Percentiles rank a stretch among this genome's conserved stretches.
Evolutionary conservation across 2,329 filamentous ascomycete genomes (phyloP).

Genomic region (Trichoderma pleuroti): DNA sequence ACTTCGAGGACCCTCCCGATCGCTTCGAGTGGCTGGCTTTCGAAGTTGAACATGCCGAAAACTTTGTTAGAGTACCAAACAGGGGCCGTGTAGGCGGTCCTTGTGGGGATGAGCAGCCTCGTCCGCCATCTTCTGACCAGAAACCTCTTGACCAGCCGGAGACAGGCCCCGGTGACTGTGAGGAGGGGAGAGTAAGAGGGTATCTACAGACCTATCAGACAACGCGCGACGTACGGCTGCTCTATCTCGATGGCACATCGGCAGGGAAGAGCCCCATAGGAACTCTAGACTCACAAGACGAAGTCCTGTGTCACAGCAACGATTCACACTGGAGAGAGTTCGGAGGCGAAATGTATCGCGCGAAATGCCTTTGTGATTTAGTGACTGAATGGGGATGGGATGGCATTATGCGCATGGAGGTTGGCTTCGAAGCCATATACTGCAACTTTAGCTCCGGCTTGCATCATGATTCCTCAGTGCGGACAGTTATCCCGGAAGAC

Average conservation of each 20-base stretch:
- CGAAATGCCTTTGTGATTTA: conserved; percentile 53
- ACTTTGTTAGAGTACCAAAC: background rate
- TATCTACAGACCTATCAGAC: conserved; percentile 66
- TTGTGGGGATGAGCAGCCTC: background rate
- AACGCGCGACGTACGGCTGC: conserved; percentile 52
- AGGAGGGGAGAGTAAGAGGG: conserved; percentile 37
- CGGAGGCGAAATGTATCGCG: conserved; percentile 49
- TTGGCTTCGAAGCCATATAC: conserved; percentile 67
- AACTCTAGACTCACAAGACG: conserved; percentile 65
- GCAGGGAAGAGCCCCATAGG: conserved; percentile 64
- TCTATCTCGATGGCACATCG: conserved; percentile 69
- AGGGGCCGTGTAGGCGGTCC: background rate
- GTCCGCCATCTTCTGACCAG: background rate
- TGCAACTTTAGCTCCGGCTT: conserved; percentile 56
- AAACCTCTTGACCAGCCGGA: background rate
- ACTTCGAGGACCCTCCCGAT: conserved; percentile 41
- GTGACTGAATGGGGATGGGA: conserved; percentile 56
- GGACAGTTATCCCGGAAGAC: conserved; percentile 23
- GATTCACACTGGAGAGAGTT: conserved; percentile 21
- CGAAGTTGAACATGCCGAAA: conserved; percentile 68
- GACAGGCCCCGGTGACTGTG: background rate
- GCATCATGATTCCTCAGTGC: conserved; percentile 33
- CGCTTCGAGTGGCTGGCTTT: conserved; percentile 71
- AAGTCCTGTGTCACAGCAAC: conserved; percentile 49
- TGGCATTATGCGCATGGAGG: conserved; percentile 64